phyloP scores from a whole-genome alignment of 805 yeast species.

The Kuraishia piskuri region DNA sequence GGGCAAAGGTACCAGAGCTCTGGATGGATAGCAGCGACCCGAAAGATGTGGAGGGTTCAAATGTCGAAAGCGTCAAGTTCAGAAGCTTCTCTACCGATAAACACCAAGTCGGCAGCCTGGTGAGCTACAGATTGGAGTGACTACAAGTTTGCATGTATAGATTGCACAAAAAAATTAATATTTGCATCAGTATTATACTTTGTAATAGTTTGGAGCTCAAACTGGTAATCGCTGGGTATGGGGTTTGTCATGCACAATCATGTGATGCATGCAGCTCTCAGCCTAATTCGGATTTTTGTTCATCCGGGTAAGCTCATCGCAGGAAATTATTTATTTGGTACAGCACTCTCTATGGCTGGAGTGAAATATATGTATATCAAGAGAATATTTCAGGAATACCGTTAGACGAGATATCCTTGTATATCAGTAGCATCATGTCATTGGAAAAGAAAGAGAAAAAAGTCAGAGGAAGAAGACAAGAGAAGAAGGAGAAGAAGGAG shows the following conservation, averaged over 20 bases:
- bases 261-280: background rate
- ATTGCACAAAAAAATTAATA: background rate
- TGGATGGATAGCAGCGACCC: constrained; percentile 79
- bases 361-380: background rate
- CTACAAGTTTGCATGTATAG: background rate
- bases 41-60: constrained; percentile 39
- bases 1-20: constrained; percentile 60
- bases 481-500: constrained; percentile 8
- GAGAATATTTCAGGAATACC: background rate
- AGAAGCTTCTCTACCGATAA: constrained; percentile 57
- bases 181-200: too few relatives aligned
- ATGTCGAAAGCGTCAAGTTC: constrained; percentile 60
- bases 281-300: too few relatives aligned
- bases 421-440: background rate
- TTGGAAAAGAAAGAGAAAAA: constrained; percentile 3
- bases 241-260: background rate
- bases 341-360: background rate
- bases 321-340: background rate
- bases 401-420: background rate
- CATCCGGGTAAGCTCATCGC: background rate
- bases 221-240: too few relatives aligned
- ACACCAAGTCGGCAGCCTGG: constrained; percentile 68
- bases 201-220: too few relatives aligned
- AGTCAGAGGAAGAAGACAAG: constrained; percentile 25
- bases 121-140: constrained; percentile 37